phyloP scores from a whole-genome alignment of 2,329 filamentous ascomycete species.

The Bimuria novae-zelandiae region DNA sequence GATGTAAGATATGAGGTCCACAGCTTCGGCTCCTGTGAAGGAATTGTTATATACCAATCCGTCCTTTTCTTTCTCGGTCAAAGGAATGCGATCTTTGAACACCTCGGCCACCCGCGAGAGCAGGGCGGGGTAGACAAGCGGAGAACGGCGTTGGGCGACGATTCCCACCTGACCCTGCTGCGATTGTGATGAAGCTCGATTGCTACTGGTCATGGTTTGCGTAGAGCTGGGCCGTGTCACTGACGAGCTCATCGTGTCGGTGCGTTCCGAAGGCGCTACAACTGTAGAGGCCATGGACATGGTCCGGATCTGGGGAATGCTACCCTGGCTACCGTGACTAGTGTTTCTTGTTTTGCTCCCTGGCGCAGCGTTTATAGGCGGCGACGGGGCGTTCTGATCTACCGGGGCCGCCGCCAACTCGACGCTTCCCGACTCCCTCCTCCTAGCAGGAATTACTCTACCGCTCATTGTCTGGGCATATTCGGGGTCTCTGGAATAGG shows the following conservation, averaged over 20 bases:
- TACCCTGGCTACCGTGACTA: constrained; percentile 46
- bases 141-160: constrained; percentile 68
- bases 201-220: constrained; percentile 37
- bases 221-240: constrained; percentile 49
- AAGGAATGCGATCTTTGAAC: constrained; percentile 84
- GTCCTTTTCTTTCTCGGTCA: constrained; percentile 92
- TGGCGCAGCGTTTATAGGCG: constrained; percentile 31
- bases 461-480: constrained; percentile 91
- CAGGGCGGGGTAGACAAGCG: constrained; percentile 90
- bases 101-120: constrained; percentile 92
- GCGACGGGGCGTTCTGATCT: constrained; percentile 27
- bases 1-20: constrained; percentile 93
- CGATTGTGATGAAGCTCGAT: constrained; percentile 52
- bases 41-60: constrained; percentile 96
- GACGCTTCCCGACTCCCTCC: constrained; percentile 58
- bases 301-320: constrained; percentile 60
- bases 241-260: constrained; percentile 60
- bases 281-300: constrained; percentile 94
- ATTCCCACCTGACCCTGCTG: constrained; percentile 41
- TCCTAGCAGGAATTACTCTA: constrained; percentile 81
- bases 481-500: constrained; percentile 75
- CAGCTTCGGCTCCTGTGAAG: constrained; percentile 93
- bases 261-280: constrained; percentile 66
- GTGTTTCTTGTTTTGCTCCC: constrained; percentile 39
- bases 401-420: constrained; percentile 24